Evolutionary conservation across 495 filamentous ascomycete genomes (phyloP), one percentile per base, ranked within the genome.

Genomic region (Xylaria telfairii): DNA sequence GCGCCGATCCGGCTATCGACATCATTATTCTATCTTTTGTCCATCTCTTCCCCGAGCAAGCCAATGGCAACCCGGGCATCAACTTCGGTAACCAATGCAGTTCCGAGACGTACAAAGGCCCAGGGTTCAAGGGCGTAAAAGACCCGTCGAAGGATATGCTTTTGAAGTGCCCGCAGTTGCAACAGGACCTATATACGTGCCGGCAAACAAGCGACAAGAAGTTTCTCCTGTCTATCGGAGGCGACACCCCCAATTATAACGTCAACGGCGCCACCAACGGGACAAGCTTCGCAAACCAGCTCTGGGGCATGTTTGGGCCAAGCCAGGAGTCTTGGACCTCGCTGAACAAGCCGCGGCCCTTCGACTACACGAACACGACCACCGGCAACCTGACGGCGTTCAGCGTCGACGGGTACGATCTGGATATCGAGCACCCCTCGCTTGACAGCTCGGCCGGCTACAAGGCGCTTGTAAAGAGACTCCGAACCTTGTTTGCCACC

Each of bases 81-180:
- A 90, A 92, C 78, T 91, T 91, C 76, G 90, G 88, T 13, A 91
- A 92, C 75, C 84, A 89, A 57, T 91, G 91, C 75, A 86, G 86
- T 71, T 78, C 77, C 26, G 72, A 74, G 6, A 63, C 73, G 1
- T 80, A 81, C 54, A 49, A 75, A 1, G 77, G 79, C 24, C 78
- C 79, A 1, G 81, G 80, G 13, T 77, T 77, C 51, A 73, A 74
- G n/a, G 74, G 72, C 53, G 67, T 63, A 4, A 73, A 70, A 37
- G 72, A 77, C 32, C 53, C 74, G 0, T 70, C 69, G 13, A 75
- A 76, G 30, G 75, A 80, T 61, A 37, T 64, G 17, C 69, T 80
- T 10, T 70, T 71, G 64, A 75, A 75, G 3, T 78, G 78, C 37
- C 85, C 86, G 57, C 73, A 77, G 1, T 41, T 75, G 9, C 69